Base-by-base conservation (phyloP, 768 basidiomycete species). In the Pleurotus citrinopileatus region DNA sequence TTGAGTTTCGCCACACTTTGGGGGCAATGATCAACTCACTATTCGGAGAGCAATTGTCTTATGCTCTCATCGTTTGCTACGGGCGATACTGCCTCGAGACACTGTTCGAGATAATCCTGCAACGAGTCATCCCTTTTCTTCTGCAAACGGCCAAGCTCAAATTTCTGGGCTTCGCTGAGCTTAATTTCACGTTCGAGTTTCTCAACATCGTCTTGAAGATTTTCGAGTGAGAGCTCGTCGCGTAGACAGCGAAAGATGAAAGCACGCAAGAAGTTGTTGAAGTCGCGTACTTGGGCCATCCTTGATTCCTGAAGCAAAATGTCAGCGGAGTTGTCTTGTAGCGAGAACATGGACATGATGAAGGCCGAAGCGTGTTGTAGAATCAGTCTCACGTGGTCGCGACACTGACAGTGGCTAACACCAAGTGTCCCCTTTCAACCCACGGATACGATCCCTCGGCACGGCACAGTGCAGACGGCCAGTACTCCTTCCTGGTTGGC, bases 361-460 rank as follows among this genome's bases (percentile, higher is more conserved):
- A n/a, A n/a, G n/a, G n/a, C n/a, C n/a, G n/a, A n/a, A n/a, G n/a
- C n/a, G n/a, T n/a, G n/a, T n/a, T n/a, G n/a, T n/a, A n/a, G n/a
- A n/a, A n/a, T n/a, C n/a, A n/a, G n/a, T n/a, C n/a, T n/a, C n/a
- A n/a, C n/a, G n/a, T n/a, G n/a, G n/a, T n/a, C n/a, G n/a, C n/a
- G n/a, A n/a, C n/a, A n/a, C n/a, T n/a, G n/a, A n/a, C n/a, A n/a
- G n/a, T n/a, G n/a, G n/a, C n/a, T n/a, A n/a, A 50, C 29, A 28
- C 15, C 45, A 25, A 27, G n/a, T 20, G 19, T 50, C 12, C 47
- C 23, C 28, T 26, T 15, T 10, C 32, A 15, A n/a, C 32, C 8
- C 47, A 50, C 28, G 47, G 54, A 2, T 55, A 55, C 28, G 54
- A 55, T 26, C 54, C 47, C 38, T 20, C 54, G 17, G 38, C 40